phyloP scores from a whole-genome alignment of 75 land plant species.

The Picea sitchensis region DNA sequence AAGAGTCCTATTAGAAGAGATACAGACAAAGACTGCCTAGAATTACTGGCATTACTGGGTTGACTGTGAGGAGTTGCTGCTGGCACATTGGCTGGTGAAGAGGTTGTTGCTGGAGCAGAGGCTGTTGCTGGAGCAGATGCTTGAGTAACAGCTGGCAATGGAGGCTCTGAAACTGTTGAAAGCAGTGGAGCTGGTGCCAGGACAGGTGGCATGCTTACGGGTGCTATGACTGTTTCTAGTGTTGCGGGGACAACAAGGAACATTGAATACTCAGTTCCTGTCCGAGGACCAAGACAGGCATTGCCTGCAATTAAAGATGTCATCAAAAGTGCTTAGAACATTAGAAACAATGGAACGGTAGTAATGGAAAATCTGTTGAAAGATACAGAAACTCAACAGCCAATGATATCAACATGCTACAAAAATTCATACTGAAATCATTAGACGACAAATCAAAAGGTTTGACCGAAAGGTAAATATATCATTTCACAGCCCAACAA shows the following conservation, averaged over 20 bases:
- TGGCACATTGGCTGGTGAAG: no score
- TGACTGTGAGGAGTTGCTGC: background rate
- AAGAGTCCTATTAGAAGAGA: background rate
- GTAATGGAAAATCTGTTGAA: background rate
- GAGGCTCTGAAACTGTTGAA: background rate
- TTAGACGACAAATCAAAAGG: no score
- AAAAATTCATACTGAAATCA: no score
- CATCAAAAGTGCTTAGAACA: background rate
- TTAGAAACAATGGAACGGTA: no score
- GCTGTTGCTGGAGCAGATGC: no score
- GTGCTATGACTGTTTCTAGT: no score
- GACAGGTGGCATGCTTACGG: background rate
- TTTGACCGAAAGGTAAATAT: no score
- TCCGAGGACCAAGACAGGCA: background rate
- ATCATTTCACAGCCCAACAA: no score
- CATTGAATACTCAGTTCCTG: background rate
- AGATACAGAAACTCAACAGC: no score
- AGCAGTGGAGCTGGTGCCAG: background rate
- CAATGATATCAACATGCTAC: no score
- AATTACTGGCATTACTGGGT: background rate
- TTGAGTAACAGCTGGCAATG: background rate
- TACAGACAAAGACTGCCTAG: constrained; percentile 4
- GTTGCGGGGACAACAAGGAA: background rate
- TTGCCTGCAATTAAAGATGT: background rate
- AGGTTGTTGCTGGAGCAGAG: no score